phyloP scores from a whole-genome alignment of 2,329 filamentous ascomycete genomes.

The Nemania bipapillata region DNA sequence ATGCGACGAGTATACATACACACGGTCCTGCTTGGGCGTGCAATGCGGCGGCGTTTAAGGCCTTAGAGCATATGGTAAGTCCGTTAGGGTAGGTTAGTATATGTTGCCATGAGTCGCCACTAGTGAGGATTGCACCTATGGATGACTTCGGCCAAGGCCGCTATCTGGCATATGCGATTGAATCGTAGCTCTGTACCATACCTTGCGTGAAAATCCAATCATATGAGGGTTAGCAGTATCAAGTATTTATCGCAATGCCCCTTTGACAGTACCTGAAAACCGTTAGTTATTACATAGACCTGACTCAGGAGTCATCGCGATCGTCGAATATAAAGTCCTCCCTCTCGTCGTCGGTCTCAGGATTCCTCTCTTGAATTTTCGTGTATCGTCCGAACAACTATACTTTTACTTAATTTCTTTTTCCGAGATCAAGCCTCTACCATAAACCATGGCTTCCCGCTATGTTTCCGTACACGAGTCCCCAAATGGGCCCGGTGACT shows the following conservation, averaged over 20 bases:
- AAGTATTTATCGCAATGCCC: background rate
- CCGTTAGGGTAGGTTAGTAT: background rate
- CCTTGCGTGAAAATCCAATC: background rate
- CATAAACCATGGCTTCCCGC: background rate
- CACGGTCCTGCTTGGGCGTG: background rate
- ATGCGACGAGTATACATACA: too few relatives aligned
- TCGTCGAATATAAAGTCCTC: background rate
- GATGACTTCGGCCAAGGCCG: background rate
- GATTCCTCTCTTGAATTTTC: background rate
- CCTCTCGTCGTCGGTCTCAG: background rate
- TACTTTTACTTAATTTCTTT: background rate
- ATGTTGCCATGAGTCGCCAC: background rate
- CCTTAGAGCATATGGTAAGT: background rate
- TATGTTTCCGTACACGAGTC: background rate
- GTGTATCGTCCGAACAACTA: background rate
- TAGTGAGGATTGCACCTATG: background rate
- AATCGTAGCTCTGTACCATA: background rate
- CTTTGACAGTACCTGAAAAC: background rate
- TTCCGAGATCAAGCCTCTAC: background rate
- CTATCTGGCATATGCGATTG: too few relatives aligned
- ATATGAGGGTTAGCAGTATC: background rate
- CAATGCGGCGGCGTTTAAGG: background rate
- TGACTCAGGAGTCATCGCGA: background rate
- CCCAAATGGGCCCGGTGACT: background rate
- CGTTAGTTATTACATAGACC: background rate